These are phyloP conservation scores for Blepharisma japonicum DNA, from an alignment of 73 alveolate species.

Conservation along the genomic window DNA sequence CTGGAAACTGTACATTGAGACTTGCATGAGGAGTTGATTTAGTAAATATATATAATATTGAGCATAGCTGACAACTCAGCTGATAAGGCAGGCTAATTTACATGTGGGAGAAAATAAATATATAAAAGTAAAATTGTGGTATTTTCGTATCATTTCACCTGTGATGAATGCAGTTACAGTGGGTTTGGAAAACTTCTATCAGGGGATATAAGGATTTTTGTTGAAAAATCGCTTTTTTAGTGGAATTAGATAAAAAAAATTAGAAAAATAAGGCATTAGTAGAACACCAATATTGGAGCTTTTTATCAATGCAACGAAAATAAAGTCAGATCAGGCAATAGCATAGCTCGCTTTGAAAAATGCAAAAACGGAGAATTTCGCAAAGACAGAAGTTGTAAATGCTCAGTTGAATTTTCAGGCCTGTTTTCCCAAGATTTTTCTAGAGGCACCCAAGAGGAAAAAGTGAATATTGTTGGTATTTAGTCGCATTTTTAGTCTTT, in stretches of 20 bases:
- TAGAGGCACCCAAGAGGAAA: too few relatives aligned
- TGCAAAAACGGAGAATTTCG: neutral
- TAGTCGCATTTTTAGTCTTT: too few relatives aligned
- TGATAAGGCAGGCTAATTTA: neutral
- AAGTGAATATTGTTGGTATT: too few relatives aligned
- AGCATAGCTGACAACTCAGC: neutral
- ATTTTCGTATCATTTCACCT: neutral
- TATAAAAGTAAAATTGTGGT: neutral
- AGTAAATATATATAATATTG: neutral
- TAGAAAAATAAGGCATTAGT: too few relatives aligned
- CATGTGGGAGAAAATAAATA: neutral
- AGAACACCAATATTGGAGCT: neutral
- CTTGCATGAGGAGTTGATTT: neutral
- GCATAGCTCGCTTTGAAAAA: neutral
- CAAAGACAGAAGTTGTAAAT: neutral
- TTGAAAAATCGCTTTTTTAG: too few relatives aligned
- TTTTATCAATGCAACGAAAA: neutral
- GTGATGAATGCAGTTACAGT: constrained; percentile 16
- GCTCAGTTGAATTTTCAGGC: neutral
- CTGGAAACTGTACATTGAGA: neutral
- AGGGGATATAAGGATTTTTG: too few relatives aligned
- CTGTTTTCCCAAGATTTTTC: neutral
- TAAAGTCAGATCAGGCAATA: neutral
- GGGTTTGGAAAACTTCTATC: neutral
- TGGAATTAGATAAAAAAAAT: too few relatives aligned